Evolutionary conservation across 371 early-diverging fungal genomes (phyloP).

Genomic region (Mortierella sp.): DNA sequence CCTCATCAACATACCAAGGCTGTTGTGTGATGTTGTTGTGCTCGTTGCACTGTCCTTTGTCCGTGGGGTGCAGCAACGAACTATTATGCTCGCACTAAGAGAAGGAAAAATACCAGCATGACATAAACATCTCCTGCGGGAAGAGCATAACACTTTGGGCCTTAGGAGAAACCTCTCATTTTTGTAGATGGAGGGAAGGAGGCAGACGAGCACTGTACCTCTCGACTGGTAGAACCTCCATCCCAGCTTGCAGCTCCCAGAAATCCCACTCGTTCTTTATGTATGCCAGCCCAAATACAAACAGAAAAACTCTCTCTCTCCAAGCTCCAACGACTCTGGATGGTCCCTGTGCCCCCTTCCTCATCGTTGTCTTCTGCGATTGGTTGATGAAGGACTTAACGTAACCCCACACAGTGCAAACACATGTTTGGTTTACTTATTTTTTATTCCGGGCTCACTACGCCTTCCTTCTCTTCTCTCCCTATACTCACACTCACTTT

Average conservation of each 20-base stretch:
- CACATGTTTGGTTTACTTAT: background rate
- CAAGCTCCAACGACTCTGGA: background rate
- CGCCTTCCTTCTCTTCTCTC: background rate
- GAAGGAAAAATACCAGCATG: background rate
- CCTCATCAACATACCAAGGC: constrained; percentile 4
- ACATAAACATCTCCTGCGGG: constrained; percentile 4
- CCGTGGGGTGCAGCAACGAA: background rate
- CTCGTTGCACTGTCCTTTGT: background rate
- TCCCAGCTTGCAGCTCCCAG: background rate
- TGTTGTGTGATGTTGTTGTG: background rate
- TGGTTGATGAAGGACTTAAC: background rate
- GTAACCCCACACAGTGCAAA: constrained; percentile 3
- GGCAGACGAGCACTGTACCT: background rate
- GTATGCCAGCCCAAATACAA: background rate
- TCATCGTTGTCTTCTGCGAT: constrained; percentile 10
- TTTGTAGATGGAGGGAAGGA: constrained; percentile 8
- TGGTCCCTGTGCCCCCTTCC: background rate
- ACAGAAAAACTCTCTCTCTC: background rate
- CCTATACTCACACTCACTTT: too few relatives aligned
- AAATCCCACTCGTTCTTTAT: background rate
- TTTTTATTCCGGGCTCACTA: background rate
- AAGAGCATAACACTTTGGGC: background rate
- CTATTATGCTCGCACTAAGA: background rate
- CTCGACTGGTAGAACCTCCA: constrained; percentile 3
- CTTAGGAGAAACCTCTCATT: background rate